Evolutionary conservation across 257 asterid species (phyloP), one percentile per base, ranked within the genome.

Genomic region (Nicotiana sylvestris): DNA sequence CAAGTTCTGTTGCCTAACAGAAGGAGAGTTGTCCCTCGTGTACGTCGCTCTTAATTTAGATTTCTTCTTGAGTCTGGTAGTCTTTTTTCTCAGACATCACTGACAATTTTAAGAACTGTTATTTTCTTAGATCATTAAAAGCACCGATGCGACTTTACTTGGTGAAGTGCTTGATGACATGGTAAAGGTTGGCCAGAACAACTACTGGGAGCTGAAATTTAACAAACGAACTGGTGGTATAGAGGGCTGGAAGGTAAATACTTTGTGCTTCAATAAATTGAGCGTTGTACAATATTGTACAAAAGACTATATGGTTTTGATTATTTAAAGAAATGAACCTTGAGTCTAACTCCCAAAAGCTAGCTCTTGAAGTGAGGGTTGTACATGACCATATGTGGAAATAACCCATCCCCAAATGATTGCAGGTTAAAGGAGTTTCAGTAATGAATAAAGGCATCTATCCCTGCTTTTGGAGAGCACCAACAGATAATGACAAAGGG

Each of bases 381-480:
- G 80, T 39, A 27, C 27, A 0, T 27, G 80, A 15, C 11, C 43
- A 49, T 74, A 49, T 13, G 9, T 25, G 64, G 43, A 76, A 74
- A 51, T 51, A 74, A 51, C 16, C 9, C 43, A 8, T 16, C 46
- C 62, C 80, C 53, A 25, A 76, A 66, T 68, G 30, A 74, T 64
- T 82, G 70, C 77, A 96, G 99, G 97, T 94, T 67, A 87, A 82
- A 29, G 95, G 92, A 60, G 92, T 89, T 84, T 55, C 39, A 17
- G 91, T 94, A 76, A 86, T 94, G 97, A 87, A 85, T 85, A 87
- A 86, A 85, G 98, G 99, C 82, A 90, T 94, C 58, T 57, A 85
- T 62, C 99, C 98, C 39, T 96, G 98, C 95, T 94, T 96, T 83
- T 94, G 99, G 99, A 91, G 99, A 85, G 98, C 99, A 58, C 99